Percentiles rank a stretch among this genome's conserved stretches.
These are phyloP conservation scores for Aschersonia sp. DNA, from an alignment of 2,329 filamentous ascomycete species.

Conservation along the genomic window DNA sequence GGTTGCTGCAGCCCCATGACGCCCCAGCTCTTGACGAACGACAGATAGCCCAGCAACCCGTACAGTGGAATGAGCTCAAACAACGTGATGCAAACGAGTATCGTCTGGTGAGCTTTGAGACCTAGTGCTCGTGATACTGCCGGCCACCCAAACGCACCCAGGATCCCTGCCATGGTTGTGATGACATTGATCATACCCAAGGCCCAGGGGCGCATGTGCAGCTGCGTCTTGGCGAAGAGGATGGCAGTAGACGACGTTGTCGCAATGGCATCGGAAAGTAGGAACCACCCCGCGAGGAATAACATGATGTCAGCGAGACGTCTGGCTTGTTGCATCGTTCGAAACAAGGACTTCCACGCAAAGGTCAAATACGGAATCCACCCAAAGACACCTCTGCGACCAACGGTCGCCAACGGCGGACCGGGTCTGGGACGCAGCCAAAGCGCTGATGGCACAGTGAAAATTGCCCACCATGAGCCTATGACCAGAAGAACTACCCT, in stretches of 20 bases:
- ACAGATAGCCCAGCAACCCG: slow-evolving; percentile 76
- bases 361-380: slow-evolving; percentile 64
- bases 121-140: slow-evolving; percentile 56
- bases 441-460: slow-evolving; percentile 75
- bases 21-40: slow-evolving; percentile 59
- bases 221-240: slow-evolving; percentile 84
- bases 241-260: slow-evolving; percentile 92
- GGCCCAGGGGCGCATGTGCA: slow-evolving; percentile 79
- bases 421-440: slow-evolving; percentile 84
- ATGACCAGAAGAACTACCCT: slow-evolving; percentile 77
- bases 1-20: slow-evolving; percentile 78
- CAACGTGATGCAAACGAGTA: slow-evolving; percentile 77
- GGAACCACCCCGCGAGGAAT: slow-evolving; percentile 83
- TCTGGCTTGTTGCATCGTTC: slow-evolving; percentile 62
- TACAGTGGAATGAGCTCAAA: slow-evolving; percentile 92
- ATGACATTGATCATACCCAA: slow-evolving; percentile 90
- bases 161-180: slow-evolving; percentile 67
- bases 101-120: slow-evolving; percentile 71
- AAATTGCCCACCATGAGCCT: slow-evolving; percentile 84
- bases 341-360: slow-evolving; percentile 76
- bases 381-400: slow-evolving; percentile 18
- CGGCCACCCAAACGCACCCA: slow-evolving; percentile 84
- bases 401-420: slow-evolving; percentile 49
- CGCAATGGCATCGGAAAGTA: slow-evolving; percentile 86
- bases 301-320: slow-evolving; percentile 59